Evolutionary conservation across 2,329 filamentous ascomycete species (phyloP).

Genomic region (Arthrobotrys megalospora): DNA sequence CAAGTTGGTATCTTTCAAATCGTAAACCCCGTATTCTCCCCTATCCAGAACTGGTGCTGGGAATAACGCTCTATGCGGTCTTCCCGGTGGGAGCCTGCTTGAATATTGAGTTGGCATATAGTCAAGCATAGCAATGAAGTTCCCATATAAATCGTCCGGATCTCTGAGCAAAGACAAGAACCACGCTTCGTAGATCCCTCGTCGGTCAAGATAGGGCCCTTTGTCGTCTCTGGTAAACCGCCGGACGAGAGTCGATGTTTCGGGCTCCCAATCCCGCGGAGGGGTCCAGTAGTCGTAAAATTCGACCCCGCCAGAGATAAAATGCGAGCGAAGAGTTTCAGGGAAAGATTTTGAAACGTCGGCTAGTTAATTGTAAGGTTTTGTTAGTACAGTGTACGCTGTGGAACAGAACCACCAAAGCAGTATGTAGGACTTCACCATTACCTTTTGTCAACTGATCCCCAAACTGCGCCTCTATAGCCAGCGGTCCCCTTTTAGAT

Average conservation of each 20-base stretch:
- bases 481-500: slow-evolving; percentile 11
- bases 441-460: slow-evolving; percentile 21
- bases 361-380: not conserved
- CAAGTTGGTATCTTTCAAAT: not conserved
- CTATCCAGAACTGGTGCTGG: not conserved
- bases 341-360: slow-evolving; percentile 15
- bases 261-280: slow-evolving; percentile 6
- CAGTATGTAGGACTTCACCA: not conserved
- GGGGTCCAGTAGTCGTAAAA: slow-evolving; percentile 24
- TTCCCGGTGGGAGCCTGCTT: slow-evolving; percentile 12
- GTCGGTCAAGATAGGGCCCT: slow-evolving; percentile 1
- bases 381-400: not conserved
- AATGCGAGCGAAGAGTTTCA: slow-evolving; percentile 12
- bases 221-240: slow-evolving; percentile 15
- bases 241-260: slow-evolving; percentile 5
- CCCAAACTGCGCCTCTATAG: slow-evolving; percentile 21
- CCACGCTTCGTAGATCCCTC: slow-evolving; percentile 17
- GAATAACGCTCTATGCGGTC: slow-evolving; percentile 19
- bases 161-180: slow-evolving; percentile 9
- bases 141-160: slow-evolving; percentile 16
- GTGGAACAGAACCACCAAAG: not conserved
- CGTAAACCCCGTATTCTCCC: slow-evolving; percentile 14
- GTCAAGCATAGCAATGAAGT: slow-evolving; percentile 10
- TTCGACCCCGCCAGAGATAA: slow-evolving; percentile 9
- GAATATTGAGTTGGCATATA: slow-evolving; percentile 13